These are phyloP conservation scores for Fusarium lyarnte DNA, from an alignment of 2,329 filamentous ascomycete species.

Conservation along the genomic window DNA sequence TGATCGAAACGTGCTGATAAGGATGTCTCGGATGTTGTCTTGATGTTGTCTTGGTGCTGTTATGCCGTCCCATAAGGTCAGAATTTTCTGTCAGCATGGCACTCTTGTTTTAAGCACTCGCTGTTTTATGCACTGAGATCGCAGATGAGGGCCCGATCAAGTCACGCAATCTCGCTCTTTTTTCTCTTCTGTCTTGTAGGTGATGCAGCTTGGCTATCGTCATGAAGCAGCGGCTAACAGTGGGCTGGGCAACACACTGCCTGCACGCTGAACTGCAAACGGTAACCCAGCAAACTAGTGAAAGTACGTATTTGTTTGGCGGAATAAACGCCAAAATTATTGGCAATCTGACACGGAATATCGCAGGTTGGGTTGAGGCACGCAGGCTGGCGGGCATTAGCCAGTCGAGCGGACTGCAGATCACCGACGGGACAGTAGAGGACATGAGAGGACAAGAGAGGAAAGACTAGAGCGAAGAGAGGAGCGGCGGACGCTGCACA, in stretches of 20 bases:
- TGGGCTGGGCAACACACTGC: conserved; percentile 15
- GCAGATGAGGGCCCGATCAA: conserved; percentile 20
- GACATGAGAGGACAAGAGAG: not conserved
- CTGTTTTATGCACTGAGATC: conserved; percentile 2
- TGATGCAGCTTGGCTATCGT: conserved; percentile 27
- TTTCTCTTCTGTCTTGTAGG: conserved; percentile 1
- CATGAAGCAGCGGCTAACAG: conserved; percentile 37
- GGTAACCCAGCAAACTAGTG: conserved; percentile 4
- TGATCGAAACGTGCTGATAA: not conserved
- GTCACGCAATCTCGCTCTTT: not conserved
- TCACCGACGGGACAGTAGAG: conserved; percentile 5
- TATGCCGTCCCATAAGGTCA: not conserved
- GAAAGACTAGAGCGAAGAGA: not conserved
- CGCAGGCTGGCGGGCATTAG: conserved; percentile 18
- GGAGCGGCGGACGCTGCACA: conserved; percentile 10
- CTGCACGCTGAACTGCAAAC: conserved; percentile 21
- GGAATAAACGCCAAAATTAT: conserved; percentile 1
- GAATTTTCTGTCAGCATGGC: not conserved
- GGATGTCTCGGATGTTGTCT: conserved; percentile 14
- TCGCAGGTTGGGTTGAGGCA: conserved; percentile 1
- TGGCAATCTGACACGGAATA: conserved; percentile 6
- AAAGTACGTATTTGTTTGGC: not conserved
- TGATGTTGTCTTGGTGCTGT: conserved; percentile 9
- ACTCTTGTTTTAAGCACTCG: conserved; percentile 15
- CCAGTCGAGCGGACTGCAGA: conserved; percentile 25